phyloP scores from a whole-genome alignment of 345 rosid genomes.

The Theobroma cacao region DNA sequence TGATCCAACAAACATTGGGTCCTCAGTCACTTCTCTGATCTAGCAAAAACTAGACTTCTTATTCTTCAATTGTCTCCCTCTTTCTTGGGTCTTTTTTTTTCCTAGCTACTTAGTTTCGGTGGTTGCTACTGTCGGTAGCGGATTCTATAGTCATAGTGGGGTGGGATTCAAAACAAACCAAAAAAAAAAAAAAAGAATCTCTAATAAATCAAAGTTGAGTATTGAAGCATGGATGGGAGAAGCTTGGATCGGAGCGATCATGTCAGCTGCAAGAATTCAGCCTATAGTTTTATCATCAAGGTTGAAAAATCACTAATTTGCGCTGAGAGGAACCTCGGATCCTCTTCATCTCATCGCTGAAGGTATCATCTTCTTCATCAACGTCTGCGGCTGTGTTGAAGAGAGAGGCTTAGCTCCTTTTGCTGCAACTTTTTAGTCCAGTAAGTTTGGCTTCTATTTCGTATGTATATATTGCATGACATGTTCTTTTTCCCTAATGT shows the following conservation, averaged over 20 bases:
- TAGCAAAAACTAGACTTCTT: conserved; percentile 37
- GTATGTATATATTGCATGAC: conserved; percentile 36
- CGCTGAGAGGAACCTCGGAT: conserved; percentile 96
- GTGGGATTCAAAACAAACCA: neutral
- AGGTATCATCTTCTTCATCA: conserved; percentile 32
- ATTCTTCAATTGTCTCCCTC: conserved; percentile 40
- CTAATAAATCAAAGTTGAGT: conserved; percentile 15
- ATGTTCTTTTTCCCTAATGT: conserved; percentile 20
- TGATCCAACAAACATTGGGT: conserved; percentile 67
- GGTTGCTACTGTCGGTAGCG: conserved; percentile 19
- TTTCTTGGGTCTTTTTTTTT: conserved; percentile 33
- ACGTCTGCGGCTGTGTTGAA: conserved; percentile 24
- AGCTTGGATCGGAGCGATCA: conserved; percentile 91
- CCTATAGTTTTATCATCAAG: conserved; percentile 38
- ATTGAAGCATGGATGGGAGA: conserved; percentile 44
- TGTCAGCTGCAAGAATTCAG: conserved; percentile 61
- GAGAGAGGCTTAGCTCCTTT: conserved; percentile 23
- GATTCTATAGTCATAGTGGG: conserved; percentile 18
- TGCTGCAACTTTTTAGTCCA: conserved; percentile 34
- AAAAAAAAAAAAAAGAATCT: neutral
- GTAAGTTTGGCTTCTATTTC: conserved; percentile 33
- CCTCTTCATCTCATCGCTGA: conserved; percentile 62
- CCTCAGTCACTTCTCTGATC: conserved; percentile 76
- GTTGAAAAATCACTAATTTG: conserved; percentile 42
- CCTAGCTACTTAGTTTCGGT: conserved; percentile 17